phyloP scores from a whole-genome alignment of 139 green algal genomes.

The Cymbomonas tetramitiformis region DNA sequence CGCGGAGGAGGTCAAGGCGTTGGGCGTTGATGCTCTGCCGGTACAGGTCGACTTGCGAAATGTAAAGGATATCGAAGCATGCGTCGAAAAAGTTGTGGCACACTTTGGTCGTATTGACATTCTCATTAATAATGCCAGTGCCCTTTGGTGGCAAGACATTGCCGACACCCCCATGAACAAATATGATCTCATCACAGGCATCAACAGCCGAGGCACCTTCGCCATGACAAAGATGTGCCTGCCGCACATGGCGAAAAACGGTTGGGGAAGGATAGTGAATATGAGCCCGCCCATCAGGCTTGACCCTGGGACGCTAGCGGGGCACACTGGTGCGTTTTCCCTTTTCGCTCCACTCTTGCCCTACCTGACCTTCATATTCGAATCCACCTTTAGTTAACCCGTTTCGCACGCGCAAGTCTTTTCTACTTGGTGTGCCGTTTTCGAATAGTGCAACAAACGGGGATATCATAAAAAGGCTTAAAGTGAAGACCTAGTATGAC shows the following conservation, averaged over 20 bases:
- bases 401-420: too few species aligned
- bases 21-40: background rate
- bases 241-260: background rate
- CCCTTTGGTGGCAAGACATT: slow-evolving; percentile 18
- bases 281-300: slow-evolving; percentile 17
- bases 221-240: slow-evolving; percentile 16
- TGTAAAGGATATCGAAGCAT: background rate
- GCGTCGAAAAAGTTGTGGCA: background rate
- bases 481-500: too few species aligned
- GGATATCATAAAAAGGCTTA: too few species aligned
- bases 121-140: slow-evolving; percentile 19
- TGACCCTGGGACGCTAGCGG: too few species aligned
- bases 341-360: too few species aligned
- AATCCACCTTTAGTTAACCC: too few species aligned
- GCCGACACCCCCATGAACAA: slow-evolving; percentile 15
- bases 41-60: background rate
- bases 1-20: background rate
- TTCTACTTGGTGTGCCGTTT: too few species aligned
- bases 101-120: slow-evolving; percentile 8
- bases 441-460: too few species aligned
- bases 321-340: too few species aligned
- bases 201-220: slow-evolving; percentile 13
- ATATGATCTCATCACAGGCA: slow-evolving; percentile 11
- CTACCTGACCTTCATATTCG: too few species aligned
- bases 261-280: slow-evolving; percentile 6